Percentiles rank a stretch among this genome's conserved stretches.
These are phyloP conservation scores for Trypanosoma brucei DNA, from an alignment of 208 protist species.

Conservation along the genomic window DNA sequence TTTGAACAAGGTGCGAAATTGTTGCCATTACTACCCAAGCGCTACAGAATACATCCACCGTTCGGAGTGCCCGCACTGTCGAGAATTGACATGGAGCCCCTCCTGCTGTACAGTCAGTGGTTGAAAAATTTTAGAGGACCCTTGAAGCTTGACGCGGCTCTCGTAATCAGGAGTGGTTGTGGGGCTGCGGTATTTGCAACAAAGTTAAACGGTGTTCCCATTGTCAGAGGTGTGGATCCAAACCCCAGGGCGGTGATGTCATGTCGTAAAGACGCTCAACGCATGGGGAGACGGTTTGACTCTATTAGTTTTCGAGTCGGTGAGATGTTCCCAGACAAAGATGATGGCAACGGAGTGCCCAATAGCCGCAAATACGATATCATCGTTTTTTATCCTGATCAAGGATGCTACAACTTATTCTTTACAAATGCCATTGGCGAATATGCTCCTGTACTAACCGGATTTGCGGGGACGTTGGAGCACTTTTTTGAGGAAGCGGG, in stretches of 20 bases:
- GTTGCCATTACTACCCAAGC: constrained; percentile 40
- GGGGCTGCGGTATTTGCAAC: constrained; percentile 54
- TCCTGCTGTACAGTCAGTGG: constrained; percentile 72
- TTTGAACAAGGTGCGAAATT: constrained; percentile 70
- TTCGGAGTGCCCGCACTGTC: constrained; percentile 52
- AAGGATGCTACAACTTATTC: constrained; percentile 39
- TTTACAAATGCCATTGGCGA: constrained; percentile 30
- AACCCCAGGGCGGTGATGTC: constrained; percentile 54
- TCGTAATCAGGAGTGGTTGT: constrained; percentile 55
- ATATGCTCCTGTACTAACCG: constrained; percentile 54
- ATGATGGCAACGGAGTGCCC: neutral
- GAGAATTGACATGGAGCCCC: constrained; percentile 58
- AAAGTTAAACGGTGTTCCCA: constrained; percentile 50
- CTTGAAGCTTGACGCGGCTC: constrained; percentile 61
- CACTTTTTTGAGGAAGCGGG: constrained; percentile 78
- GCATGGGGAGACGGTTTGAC: constrained; percentile 28
- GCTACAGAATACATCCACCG: constrained; percentile 56
- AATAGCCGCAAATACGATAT: constrained; percentile 53
- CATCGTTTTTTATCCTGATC: constrained; percentile 75
- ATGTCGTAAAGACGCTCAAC: constrained; percentile 43
- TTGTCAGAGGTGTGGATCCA: constrained; percentile 76
- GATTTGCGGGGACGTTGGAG: constrained; percentile 63
- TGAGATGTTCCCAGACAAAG: constrained; percentile 48
- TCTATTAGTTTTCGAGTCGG: constrained; percentile 76
- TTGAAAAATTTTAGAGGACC: constrained; percentile 58